Base-by-base conservation (phyloP, 352 stramenopile species). In the Hyaloperonospora arabidopsidis region DNA sequence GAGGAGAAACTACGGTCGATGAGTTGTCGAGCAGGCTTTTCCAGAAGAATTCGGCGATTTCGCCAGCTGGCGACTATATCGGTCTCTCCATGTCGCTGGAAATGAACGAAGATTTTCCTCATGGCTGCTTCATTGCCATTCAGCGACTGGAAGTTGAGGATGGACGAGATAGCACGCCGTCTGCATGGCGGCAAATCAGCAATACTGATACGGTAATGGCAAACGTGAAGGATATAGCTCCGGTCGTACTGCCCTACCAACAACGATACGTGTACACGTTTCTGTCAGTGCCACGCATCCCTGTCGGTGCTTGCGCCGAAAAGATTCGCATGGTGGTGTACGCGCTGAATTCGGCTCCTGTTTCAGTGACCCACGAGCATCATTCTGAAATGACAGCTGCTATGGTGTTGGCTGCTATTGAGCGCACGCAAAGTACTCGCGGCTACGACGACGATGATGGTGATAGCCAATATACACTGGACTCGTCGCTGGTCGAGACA, bases 51-150 rank as follows among this genome's bases (percentile, higher is more conserved):
- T 79, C 51, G n/a, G 63, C 48, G 40, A 77, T 61, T 39, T 72
- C 52, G 21, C 60, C 45, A 5, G 57, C 57, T 15, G 74, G 86
- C 18, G 80, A 92, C 47, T 87, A 77, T 32, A 78, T 93, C 19
- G 80, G 82, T 18, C 59, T 93, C 35, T 93, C 82, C 12, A 90
- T 93, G 79, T 69, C 77, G 23, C 65, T 93, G 1, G 82, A 93
- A 54, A 89, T 74, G 55, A 93, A 89, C 36, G 82, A 89, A 52
- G 67, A 83, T 19, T 93, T 87, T 32, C 48, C 59, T 12, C 65
- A 81, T 23, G 82, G 82, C 2, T 90, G 82, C 58, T 93, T 88
- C 49, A 81, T 93, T 49, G 82, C 70, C 0, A 89, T 89, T 46
- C 82, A 90, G 58, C 68, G 82, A n/a, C 51, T 87, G 13, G 64